Evolutionary conservation across 108 stramenopile species (phyloP).

Genomic region (Nitzschia palea): DNA sequence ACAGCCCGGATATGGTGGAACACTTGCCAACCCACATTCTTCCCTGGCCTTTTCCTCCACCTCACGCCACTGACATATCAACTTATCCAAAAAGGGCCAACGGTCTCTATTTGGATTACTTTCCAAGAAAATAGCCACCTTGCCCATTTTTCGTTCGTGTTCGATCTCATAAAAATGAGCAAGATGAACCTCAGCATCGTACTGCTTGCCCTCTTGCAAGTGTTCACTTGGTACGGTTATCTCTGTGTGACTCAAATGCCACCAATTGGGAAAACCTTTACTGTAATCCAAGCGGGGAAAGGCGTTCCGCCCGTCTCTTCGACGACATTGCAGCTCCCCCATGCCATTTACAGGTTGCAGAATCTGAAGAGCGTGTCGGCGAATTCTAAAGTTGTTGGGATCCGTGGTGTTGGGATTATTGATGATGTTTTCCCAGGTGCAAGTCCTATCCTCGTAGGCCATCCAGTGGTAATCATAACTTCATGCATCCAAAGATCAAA

Average conservation of each 20-base stretch:
- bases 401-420: slow-evolving; percentile 9
- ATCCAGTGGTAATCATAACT: slow-evolving; percentile 41
- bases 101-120: slow-evolving; percentile 26
- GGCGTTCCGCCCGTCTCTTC: slow-evolving; percentile 15
- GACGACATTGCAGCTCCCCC: slow-evolving; percentile 29
- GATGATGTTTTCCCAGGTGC: slow-evolving; percentile 36
- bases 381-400: slow-evolving; percentile 29
- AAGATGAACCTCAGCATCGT: slow-evolving; percentile 64
- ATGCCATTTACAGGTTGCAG: slow-evolving; percentile 20
- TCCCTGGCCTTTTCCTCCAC: slow-evolving; percentile 35
- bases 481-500: not conserved
- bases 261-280: slow-evolving; percentile 47
- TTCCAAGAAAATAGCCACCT: slow-evolving; percentile 36
- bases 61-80: slow-evolving; percentile 41
- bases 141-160: slow-evolving; percentile 32
- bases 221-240: slow-evolving; percentile 66
- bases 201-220: slow-evolving; percentile 53
- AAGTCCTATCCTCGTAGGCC: slow-evolving; percentile 34
- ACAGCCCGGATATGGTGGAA: slow-evolving; percentile 34
- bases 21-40: slow-evolving; percentile 34
- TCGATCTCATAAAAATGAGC: slow-evolving; percentile 40
- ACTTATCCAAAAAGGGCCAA: slow-evolving; percentile 36
- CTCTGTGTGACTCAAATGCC: slow-evolving; percentile 50
- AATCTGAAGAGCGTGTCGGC: slow-evolving; percentile 38
- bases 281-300: slow-evolving; percentile 38